These are phyloP conservation scores for Neurospora hispaniola DNA, from an alignment of 495 filamentous ascomycete genomes.

Conservation along the genomic window DNA sequence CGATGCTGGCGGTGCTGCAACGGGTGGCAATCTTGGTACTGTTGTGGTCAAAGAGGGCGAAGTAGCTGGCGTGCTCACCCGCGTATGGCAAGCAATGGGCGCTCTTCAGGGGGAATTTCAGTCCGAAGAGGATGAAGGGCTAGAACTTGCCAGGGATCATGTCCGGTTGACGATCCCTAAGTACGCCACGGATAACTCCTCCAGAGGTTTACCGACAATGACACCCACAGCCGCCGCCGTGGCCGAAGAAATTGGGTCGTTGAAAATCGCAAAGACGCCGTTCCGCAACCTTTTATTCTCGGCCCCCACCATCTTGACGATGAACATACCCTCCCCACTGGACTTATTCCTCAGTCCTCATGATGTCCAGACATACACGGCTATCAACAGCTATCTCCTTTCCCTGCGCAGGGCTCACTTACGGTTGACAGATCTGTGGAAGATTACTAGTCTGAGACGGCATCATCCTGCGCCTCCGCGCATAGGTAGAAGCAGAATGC, in stretches of 20 bases:
- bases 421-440: conserved; percentile 73
- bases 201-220: conserved; percentile 9
- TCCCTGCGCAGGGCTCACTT: conserved; percentile 74
- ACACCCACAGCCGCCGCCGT: conserved; percentile 5
- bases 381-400: conserved; percentile 77
- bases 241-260: conserved; percentile 10
- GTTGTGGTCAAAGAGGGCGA: conserved; percentile 80
- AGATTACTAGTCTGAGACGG: conserved; percentile 63
- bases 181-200: conserved; percentile 10
- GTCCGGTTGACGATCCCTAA: conserved; percentile 55
- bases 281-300: conserved; percentile 83
- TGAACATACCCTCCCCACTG: conserved; percentile 67
- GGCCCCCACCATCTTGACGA: conserved; percentile 55
- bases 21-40: conserved; percentile 22
- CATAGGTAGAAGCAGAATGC: conserved; percentile 44
- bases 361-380: conserved; percentile 69
- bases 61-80: conserved; percentile 57
- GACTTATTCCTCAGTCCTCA: conserved; percentile 73
- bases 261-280: conserved; percentile 30
- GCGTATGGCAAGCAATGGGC: conserved; percentile 68
- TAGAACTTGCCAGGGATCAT: conserved; percentile 72
- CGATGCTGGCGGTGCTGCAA: conserved; percentile 6
- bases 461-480: conserved; percentile 58
- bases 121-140: conserved; percentile 61
- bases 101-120: conserved; percentile 53